These are phyloP conservation scores for Rosa chinensis DNA, from an alignment of 306 rosid species.

Conservation along the genomic window DNA sequence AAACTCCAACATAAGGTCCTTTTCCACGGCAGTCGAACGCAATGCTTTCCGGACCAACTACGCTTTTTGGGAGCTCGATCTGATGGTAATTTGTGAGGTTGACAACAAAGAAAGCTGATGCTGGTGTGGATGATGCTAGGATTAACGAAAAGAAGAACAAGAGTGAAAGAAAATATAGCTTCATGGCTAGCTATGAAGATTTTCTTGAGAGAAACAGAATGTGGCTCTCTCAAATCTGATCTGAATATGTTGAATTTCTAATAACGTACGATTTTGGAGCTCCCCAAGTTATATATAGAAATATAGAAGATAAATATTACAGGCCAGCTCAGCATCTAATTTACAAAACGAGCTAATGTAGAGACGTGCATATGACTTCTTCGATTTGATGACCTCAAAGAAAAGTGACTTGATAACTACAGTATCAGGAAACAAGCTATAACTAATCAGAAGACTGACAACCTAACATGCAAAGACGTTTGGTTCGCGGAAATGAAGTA, in stretches of 20 bases:
- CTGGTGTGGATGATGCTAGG: not conserved
- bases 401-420: no score
- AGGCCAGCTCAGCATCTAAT: no score
- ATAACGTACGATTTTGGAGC: not conserved
- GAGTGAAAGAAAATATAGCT: not conserved
- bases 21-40: conserved; percentile 61
- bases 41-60: conserved; percentile 52
- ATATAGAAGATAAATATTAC: no score
- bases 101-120: conserved; percentile 2
- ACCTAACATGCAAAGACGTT: no score
- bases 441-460: no score
- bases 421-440: no score
- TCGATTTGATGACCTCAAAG: no score
- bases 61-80: conserved; percentile 28
- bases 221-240: not conserved
- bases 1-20: conserved; percentile 57
- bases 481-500: no score
- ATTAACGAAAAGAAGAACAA: not conserved
- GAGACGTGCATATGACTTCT: no score
- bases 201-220: not conserved
- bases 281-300: not conserved
- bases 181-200: not conserved
- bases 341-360: no score
- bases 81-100: conserved; percentile 18
- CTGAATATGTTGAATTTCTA: not conserved